Conservation (phyloP, 306 rosid species). For the Begonia masoniana region DNA sequence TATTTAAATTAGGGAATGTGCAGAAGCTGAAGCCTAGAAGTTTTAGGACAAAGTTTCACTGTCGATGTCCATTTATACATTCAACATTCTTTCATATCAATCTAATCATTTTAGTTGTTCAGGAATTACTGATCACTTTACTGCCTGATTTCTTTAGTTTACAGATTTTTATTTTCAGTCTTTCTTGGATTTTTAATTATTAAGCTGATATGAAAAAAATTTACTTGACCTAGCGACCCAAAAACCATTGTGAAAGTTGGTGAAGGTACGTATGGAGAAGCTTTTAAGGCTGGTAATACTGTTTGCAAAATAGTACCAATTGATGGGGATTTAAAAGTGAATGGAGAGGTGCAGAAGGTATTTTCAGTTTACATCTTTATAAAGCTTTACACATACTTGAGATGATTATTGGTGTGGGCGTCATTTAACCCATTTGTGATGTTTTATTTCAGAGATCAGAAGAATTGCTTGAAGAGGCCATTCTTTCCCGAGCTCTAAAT, state of each 20-base stretch:
- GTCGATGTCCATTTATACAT: no score
- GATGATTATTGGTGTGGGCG: neutral
- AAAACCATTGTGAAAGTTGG: constrained; percentile 59
- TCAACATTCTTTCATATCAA: no score
- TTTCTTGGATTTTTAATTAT: constrained; percentile 8
- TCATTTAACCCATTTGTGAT: neutral
- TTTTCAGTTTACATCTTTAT: no score
- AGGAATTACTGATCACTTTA: neutral
- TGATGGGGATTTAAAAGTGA: constrained; percentile 71
- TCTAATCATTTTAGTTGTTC: neutral
- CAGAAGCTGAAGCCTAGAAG: no score
- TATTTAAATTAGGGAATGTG: no score
- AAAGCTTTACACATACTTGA: no score
- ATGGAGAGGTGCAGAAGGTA: constrained; percentile 92
- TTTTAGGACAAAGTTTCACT: no score
- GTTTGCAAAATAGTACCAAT: constrained; percentile 93
- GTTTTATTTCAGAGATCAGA: constrained; percentile 53
- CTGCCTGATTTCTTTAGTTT: neutral
- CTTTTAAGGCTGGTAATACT: constrained; percentile 59
- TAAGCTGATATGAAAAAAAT: constrained; percentile 10
- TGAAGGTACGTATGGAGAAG: constrained; percentile 95
- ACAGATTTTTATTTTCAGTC: neutral
- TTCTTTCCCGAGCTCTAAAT: constrained; percentile 82
- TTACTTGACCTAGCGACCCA: constrained; percentile 38
- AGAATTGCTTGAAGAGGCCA: constrained; percentile 81